Evolutionary conservation across 176 grass and related monocot species (phyloP), one percentile per base, ranked within the genome.

Genomic region (Rhynchospora breviuscula): DNA sequence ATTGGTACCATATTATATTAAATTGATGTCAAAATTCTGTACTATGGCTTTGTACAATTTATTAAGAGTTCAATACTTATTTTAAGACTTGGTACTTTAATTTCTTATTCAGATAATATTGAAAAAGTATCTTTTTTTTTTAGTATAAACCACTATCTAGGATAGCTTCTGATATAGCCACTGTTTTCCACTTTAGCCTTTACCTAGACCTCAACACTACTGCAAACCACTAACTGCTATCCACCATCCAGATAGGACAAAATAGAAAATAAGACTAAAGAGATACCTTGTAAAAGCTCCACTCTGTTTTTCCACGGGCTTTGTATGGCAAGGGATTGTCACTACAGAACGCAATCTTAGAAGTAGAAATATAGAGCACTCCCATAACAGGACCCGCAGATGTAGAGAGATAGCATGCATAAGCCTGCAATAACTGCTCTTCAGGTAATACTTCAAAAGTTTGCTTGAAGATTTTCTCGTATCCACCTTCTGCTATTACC

Each of bases 381-480:
- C 93, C 93, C 93, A 96, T 96, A 82, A 96, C 93, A 84, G 93
- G 93, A 88, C 93, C 93, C 73, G 93, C 93, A 59, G 93, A 96
- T 63, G 93, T 96, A 58, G 93, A 96, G n/a, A 96, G 83, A 85
- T 96, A 96, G 83, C 93, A 96, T 0, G 93, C 93, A 63, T 87
- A 93, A 49, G 87, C 91, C 82, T 93, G 79, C 82, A 88, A 92
- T 81, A 96, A 88, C 75, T 89, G 87, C 80, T 96, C 93, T 15
- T 96, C 93, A 23, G 90, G 89, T 63, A 89, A 72, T 84, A 82
- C 84, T 84, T 96, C 93, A 0, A 96, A 96, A 54, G 93, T 96
- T 59, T 96, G 93, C 80, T 21, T 92, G 84, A 96, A 96, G 88
- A 96, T 96, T 88, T 87, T 96, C 13, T 96, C 93, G 86, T 96